phyloP scores from a whole-genome alignment of 495 filamentous ascomycete species.

The Penicillium lagena region DNA sequence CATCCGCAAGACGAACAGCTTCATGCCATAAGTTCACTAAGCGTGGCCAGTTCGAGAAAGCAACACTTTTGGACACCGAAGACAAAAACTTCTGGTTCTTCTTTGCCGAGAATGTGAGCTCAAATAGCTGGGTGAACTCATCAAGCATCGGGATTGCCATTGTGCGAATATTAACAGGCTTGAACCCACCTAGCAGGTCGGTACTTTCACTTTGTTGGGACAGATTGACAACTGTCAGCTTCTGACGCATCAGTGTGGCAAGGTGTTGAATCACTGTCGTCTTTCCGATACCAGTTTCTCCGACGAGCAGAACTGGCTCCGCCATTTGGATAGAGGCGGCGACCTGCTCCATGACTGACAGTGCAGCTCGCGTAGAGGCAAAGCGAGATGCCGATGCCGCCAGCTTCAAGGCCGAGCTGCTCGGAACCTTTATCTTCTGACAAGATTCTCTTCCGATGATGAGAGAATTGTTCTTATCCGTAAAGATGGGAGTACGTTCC shows the following conservation, averaged over 20 bases:
- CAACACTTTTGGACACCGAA: constrained; percentile 68
- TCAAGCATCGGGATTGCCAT: constrained; percentile 87
- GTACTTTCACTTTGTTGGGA: constrained; percentile 96
- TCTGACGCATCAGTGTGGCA: constrained; percentile 71
- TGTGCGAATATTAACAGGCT: constrained; percentile 84
- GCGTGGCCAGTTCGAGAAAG: constrained; percentile 76
- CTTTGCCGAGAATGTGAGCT: constrained; percentile 72
- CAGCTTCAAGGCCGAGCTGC: constrained; percentile 24
- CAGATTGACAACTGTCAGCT: constrained; percentile 84
- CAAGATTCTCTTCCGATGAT: constrained; percentile 61
- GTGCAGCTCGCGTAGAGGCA: constrained; percentile 38
- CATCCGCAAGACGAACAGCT: constrained; percentile 76
- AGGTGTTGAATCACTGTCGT: constrained; percentile 93
- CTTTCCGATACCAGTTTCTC: constrained; percentile 97
- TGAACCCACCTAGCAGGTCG: constrained; percentile 91
- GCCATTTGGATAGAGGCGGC: constrained; percentile 71
- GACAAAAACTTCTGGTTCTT: constrained; percentile 84
- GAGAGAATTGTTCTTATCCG: constrained; percentile 49
- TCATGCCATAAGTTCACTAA: constrained; percentile 83
- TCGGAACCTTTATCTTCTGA: constrained; percentile 36
- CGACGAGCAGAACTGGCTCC: constrained; percentile 88
- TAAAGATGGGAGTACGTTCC: constrained; percentile 59
- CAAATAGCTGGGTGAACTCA: constrained; percentile 85
- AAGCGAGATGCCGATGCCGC: constrained; percentile 34
- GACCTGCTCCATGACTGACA: constrained; percentile 69